A percentile compares a stretch with the other conserved stretches of the same genome.
Conservation (phyloP, 352 stramenopile genomes). For the Globisporangium camurandrum region DNA sequence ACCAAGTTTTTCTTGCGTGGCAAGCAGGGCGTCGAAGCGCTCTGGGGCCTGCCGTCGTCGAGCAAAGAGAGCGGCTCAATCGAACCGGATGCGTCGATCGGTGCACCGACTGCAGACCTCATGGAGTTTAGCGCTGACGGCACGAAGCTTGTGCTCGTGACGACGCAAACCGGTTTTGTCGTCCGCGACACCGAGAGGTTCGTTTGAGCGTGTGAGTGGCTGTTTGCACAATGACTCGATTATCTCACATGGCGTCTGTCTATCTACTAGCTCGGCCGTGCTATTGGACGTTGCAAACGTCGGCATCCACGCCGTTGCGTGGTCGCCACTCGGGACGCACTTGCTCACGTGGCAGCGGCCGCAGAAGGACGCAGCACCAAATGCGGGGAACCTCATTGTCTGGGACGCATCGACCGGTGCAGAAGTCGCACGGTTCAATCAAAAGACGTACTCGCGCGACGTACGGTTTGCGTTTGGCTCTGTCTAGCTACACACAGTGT, state of each 20-base stretch:
- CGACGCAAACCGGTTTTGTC: slow-evolving; percentile 51
- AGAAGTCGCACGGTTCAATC: slow-evolving; percentile 66
- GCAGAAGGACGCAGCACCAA: slow-evolving; percentile 51
- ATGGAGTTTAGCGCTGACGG: slow-evolving; percentile 75
- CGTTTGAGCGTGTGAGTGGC: neutral
- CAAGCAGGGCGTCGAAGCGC: slow-evolving; percentile 62
- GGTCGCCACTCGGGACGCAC: slow-evolving; percentile 76
- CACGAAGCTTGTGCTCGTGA: slow-evolving; percentile 54
- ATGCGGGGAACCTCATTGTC: slow-evolving; percentile 84
- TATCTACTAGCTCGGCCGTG: slow-evolving; percentile 30
- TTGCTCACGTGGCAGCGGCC: slow-evolving; percentile 86
- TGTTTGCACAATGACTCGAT: neutral
- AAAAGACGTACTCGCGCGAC: slow-evolving; percentile 81
- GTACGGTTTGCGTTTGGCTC: too few relatives aligned
- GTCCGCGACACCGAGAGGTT: slow-evolving; percentile 61
- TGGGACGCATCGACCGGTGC: slow-evolving; percentile 59
- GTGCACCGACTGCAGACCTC: slow-evolving; percentile 36
- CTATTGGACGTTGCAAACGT: slow-evolving; percentile 57
- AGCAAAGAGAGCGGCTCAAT: slow-evolving; percentile 41
- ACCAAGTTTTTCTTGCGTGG: slow-evolving; percentile 85
- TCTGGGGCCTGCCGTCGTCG: slow-evolving; percentile 63
- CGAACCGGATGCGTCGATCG: slow-evolving; percentile 44
- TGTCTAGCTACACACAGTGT: too few relatives aligned
- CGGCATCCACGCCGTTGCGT: slow-evolving; percentile 69
- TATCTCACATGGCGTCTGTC: slow-evolving; percentile 1